A percentile compares a stretch with the other conserved stretches of the same genome.
phyloP scores from a whole-genome alignment of 106 monocot genomes.

The Acorus gramineus region DNA sequence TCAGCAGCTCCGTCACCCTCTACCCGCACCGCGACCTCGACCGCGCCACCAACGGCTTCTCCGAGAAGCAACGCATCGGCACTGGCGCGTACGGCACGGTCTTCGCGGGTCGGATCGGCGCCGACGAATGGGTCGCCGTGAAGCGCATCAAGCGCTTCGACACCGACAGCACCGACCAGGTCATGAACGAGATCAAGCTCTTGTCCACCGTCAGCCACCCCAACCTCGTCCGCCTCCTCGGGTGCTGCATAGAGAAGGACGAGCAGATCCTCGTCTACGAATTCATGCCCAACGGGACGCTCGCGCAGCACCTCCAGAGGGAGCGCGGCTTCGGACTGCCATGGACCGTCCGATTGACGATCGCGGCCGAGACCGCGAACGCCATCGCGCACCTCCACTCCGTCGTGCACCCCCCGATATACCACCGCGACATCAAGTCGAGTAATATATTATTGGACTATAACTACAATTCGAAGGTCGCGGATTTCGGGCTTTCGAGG shows the following conservation, averaged over 20 bases:
- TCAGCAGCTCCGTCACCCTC: constrained; percentile 40
- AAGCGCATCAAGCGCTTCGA: constrained; percentile 45
- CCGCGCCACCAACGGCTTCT: constrained; percentile 47
- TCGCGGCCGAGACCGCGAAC: constrained; percentile 53
- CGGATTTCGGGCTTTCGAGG: constrained; percentile 67
- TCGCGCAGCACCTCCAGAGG: constrained; percentile 59
- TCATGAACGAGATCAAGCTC: constrained; percentile 76
- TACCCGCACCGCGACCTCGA: constrained; percentile 53
- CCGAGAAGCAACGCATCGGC: constrained; percentile 41
- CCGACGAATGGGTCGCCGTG: constrained; percentile 34
- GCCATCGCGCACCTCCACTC: constrained; percentile 67
- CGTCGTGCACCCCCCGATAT: constrained; percentile 49
- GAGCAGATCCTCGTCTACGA: constrained; percentile 60
- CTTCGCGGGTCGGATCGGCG: constrained; percentile 42
- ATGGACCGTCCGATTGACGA: constrained; percentile 56
- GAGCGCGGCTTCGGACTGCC: constrained; percentile 39
- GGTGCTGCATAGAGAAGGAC: constrained; percentile 61
- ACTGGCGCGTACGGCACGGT: constrained; percentile 70
- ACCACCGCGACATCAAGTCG: constrained; percentile 70
- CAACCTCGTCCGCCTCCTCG: constrained; percentile 49
- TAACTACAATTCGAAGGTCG: constrained; percentile 64
- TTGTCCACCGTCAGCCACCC: constrained; percentile 61
- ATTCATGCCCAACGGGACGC: constrained; percentile 66
- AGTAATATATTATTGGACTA: constrained; percentile 68
- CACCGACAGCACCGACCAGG: constrained; percentile 36